Conservation (phyloP, 2,329 filamentous ascomycete genomes). For the Colletotrichum sp. region DNA sequence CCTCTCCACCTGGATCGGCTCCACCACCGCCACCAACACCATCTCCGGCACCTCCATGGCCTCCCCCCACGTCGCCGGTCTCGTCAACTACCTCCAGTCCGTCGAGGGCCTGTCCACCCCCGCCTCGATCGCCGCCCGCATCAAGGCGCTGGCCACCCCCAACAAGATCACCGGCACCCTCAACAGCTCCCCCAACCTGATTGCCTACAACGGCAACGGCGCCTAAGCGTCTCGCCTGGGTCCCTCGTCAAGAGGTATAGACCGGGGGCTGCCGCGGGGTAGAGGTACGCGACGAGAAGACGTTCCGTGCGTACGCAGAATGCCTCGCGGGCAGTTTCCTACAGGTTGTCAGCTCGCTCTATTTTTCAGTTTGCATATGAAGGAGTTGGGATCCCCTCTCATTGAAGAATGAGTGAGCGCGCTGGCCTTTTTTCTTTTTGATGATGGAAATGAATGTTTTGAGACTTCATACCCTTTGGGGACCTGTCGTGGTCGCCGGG, state of each 20-base stretch:
- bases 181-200: slow-evolving; percentile 44
- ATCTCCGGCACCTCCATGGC: slow-evolving; percentile 69
- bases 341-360: background rate
- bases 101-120: slow-evolving; percentile 46
- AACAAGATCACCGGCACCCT: slow-evolving; percentile 38
- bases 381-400: background rate
- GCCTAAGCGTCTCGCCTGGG: background rate
- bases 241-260: background rate
- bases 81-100: slow-evolving; percentile 61
- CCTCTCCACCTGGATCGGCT: slow-evolving; percentile 51
- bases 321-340: background rate
- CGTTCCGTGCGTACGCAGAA: background rate
- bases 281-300: background rate
- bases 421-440: background rate
- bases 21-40: slow-evolving; percentile 42
- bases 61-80: slow-evolving; percentile 63
- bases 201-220: slow-evolving; percentile 51
- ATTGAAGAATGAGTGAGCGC: background rate
- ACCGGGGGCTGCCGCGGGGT: background rate
- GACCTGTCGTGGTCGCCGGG: background rate
- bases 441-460: background rate
- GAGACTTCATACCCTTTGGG: background rate
- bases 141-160: slow-evolving; percentile 46
- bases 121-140: slow-evolving; percentile 42
- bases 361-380: background rate